Percentiles rank a stretch among this genome's conserved stretches.
Evolutionary conservation across 441 rosid genomes (phyloP).

Genomic region (Daphne laureola): DNA sequence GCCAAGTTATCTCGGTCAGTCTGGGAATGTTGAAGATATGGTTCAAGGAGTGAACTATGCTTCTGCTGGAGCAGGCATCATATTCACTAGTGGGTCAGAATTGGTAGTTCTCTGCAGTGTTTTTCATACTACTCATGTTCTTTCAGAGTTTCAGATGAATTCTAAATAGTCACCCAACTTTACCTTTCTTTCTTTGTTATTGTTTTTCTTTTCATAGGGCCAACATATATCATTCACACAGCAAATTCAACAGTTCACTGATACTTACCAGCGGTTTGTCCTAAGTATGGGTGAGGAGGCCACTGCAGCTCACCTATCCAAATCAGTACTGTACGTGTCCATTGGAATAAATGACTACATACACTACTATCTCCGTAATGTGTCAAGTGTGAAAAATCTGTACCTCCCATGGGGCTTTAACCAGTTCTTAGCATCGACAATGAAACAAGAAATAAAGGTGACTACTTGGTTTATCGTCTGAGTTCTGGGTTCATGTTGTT

Average conservation of each 20-base stretch:
- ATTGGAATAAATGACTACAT: conserved; percentile 86
- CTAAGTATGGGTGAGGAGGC: conserved; percentile 63
- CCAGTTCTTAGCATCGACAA: conserved; percentile 59
- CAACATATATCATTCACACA: conserved; percentile 74
- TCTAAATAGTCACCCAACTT: too few relatives aligned
- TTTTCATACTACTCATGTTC: too few relatives aligned
- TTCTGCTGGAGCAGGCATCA: conserved; percentile 93
- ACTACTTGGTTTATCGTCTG: conserved; percentile 3
- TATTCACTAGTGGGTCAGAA: conserved; percentile 83
- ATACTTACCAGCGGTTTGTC: conserved; percentile 71
- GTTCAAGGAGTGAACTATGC: conserved; percentile 85
- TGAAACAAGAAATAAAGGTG: conserved; percentile 70
- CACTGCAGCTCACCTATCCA: conserved; percentile 44
- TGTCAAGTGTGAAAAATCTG: conserved; percentile 58
- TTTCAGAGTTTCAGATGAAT: background rate
- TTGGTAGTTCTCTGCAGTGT: conserved; percentile 30
- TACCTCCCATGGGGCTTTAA: conserved; percentile 88
- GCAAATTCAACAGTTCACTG: conserved; percentile 83
- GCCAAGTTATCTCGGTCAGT: conserved; percentile 80
- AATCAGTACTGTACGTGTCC: conserved; percentile 68
- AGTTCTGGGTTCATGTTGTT: too few relatives aligned
- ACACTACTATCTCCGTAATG: conserved; percentile 79
- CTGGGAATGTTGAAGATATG: conserved; percentile 51
- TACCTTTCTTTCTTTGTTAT: background rate
- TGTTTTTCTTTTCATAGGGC: conserved; percentile 37